Evolutionary conservation across 2,329 filamentous ascomycete genomes (phyloP), one percentile per base, ranked within the genome.

Genomic region (Grosmannia penicillata): DNA sequence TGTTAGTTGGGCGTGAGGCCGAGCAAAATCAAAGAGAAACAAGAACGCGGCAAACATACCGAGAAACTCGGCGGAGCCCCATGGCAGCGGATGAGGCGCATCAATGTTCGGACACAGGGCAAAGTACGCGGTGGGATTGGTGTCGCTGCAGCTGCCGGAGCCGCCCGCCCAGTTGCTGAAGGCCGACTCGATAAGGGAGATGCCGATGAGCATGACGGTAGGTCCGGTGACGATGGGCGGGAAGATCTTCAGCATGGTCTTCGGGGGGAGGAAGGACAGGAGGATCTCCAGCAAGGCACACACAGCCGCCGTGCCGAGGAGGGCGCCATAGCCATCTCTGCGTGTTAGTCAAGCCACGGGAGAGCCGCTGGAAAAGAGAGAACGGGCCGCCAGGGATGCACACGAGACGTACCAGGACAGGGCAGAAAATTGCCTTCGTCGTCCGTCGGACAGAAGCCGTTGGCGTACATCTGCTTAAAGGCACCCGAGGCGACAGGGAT

Each of bases 151-250:
- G 6, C 57, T 54, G 3, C 82, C 81, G 29, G 67, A 72, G 24
- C 83, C 82, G 15, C 83, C 83, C 38, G 80, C 79, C 83, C 83
- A 89, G 58, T 79, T 72, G 54, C 78, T 59, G 58, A 89, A 82
- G 11, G 79, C 83, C 25, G 70, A 76, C 47, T 73, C 56, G 48
- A 89, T 78, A 39, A 91, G 65, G 39, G 71, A 71, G 31, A 87
- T 72, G 26, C 83, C 83, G 43, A 91, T 87, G 22, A 81, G 65
- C 61, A 70, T 68, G 48, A 71, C 68, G 7, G 56, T 58, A 3
- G 55, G 56, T 33, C 56, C 55, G 6, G 56, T 58, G 26, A 59
- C 56, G 27, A 91, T 72, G 5, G 83, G 83, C 8, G 83, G 83
- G 53, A 89, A 86, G 48, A 87, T 70, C 49, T 71, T 73, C 48